A percentile compares a stretch with the other conserved stretches of the same genome.
These are phyloP conservation scores for Paraleonurus japonicus DNA, from an alignment of 257 asterid species.

Conservation along the genomic window DNA sequence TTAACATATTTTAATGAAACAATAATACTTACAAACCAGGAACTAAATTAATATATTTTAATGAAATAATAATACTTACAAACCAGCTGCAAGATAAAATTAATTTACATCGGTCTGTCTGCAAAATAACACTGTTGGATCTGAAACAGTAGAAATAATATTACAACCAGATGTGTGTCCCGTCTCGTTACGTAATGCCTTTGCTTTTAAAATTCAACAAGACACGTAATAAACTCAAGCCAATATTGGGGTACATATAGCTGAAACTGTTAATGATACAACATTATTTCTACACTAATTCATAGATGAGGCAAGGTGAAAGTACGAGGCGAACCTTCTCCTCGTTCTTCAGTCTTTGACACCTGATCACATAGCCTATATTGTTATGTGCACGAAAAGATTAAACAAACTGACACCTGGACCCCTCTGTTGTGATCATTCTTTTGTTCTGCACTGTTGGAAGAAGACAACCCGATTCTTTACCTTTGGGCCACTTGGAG, in stretches of 20 bases:
- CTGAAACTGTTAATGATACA: conserved; percentile 10
- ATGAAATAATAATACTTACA: too few relatives aligned
- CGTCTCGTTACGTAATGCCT: neutral
- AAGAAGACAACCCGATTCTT: conserved; percentile 70
- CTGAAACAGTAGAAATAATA: neutral
- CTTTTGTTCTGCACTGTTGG: conserved; percentile 71
- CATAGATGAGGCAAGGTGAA: neutral
- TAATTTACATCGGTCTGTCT: too few relatives aligned
- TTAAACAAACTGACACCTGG: conserved; percentile 48
- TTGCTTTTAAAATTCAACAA: conserved; percentile 14
- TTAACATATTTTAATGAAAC: too few relatives aligned
- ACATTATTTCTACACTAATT: conserved; percentile 19
- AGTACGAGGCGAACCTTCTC: neutral
- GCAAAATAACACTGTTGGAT: neutral
- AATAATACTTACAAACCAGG: too few relatives aligned
- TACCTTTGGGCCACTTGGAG: conserved; percentile 61
- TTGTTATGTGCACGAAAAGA: conserved; percentile 1
- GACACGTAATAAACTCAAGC: neutral
- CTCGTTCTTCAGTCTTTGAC: neutral
- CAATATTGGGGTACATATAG: neutral
- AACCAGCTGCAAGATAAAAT: too few relatives aligned
- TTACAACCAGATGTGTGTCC: neutral
- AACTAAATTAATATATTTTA: too few relatives aligned
- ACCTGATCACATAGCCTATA: neutral
- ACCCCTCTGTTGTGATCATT: conserved; percentile 41